Evolutionary conservation across 371 early-diverging fungal genomes (phyloP), one percentile per base, ranked within the genome.

Genomic region (Saksenaea vasiformis): DNA sequence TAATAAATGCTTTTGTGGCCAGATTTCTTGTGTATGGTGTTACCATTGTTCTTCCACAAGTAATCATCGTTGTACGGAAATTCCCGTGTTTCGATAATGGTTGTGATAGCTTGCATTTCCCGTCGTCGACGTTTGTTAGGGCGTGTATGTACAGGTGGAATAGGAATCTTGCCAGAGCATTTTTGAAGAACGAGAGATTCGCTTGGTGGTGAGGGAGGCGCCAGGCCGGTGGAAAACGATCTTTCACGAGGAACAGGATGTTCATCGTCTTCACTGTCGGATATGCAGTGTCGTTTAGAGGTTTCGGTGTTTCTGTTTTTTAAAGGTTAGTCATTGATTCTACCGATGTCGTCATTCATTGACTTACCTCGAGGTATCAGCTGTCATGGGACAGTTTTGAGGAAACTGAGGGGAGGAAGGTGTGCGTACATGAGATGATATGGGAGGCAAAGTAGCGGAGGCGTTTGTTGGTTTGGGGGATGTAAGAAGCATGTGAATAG

Each of bases 1-100:
- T 79, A 84, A 54, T 84, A 84, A 36, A 84, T 77, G 60, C 82
- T 82, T 72, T 76, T 82, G 51, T 76, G 72, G 51, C 84, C 84
- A 22, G 84, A 79, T 64, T 80, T 80, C 61, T 74, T 77, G 27
- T 82, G 80, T 0, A 74, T 71, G 14, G 83, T 83, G 64, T 82
- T 84, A 19, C 84, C 84, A 55, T 84, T 84, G 69, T 84, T 84
- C 69, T 82, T 80, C 84, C 84, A 84, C 3, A 77, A 55, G 58
- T 77, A 84, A 7, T 71, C 70, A 51, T 84, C 84, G 8, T 69
- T 38, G 59, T 76, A 74, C 13, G 79, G 82, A 57, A 57, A 65
- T 37, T 84, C 82, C 11, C 63, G 69, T 0, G 84, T 82, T 43
- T 84, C 84, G 10, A 84, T 73, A 54, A 82, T 78, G 76, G 77